Conservation (phyloP, 2,329 filamentous ascomycete species). For the Aspergillaceae sp. region DNA sequence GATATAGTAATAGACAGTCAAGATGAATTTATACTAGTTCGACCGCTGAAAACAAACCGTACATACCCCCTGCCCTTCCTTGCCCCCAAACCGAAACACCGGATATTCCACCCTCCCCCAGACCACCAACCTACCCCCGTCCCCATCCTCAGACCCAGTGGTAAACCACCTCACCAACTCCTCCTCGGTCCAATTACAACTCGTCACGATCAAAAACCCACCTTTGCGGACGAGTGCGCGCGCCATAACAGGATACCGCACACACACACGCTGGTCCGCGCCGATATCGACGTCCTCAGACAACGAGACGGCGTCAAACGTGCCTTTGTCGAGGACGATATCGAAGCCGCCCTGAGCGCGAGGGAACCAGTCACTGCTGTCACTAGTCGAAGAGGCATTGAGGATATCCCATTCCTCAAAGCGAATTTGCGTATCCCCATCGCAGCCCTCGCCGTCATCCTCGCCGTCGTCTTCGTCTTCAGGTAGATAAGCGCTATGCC, state of each 20-base stretch:
- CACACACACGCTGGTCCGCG: constrained; percentile 51
- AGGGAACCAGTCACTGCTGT: constrained; percentile 30
- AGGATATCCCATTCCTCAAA: constrained; percentile 62
- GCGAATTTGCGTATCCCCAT: constrained; percentile 22
- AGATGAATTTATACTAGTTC: not conserved
- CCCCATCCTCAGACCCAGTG: constrained; percentile 18
- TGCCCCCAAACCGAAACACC: constrained; percentile 80
- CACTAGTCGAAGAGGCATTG: constrained; percentile 14
- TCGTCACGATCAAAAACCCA: constrained; percentile 76
- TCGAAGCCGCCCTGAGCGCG: constrained; percentile 58
- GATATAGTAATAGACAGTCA: too few species aligned
- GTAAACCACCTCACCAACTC: constrained; percentile 78
- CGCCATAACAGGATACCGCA: constrained; percentile 65
- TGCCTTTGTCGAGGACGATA: constrained; percentile 93
- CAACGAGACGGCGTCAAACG: constrained; percentile 91
- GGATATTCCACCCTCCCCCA: constrained; percentile 69
- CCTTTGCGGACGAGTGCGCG: constrained; percentile 59
- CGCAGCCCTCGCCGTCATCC: constrained; percentile 1
- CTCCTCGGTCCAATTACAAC: constrained; percentile 94
- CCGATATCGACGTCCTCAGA: constrained; percentile 24
- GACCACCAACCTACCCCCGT: constrained; percentile 44
- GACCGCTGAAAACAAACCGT: constrained; percentile 67
- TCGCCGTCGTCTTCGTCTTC: constrained; percentile 22
- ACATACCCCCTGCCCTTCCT: constrained; percentile 79
- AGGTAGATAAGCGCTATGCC: constrained; percentile 27